A percentile compares a stretch with the other conserved stretches of the same genome.
Evolutionary conservation across 148 eudicot species (phyloP).

Genomic region (Fallopia convolvulus): DNA sequence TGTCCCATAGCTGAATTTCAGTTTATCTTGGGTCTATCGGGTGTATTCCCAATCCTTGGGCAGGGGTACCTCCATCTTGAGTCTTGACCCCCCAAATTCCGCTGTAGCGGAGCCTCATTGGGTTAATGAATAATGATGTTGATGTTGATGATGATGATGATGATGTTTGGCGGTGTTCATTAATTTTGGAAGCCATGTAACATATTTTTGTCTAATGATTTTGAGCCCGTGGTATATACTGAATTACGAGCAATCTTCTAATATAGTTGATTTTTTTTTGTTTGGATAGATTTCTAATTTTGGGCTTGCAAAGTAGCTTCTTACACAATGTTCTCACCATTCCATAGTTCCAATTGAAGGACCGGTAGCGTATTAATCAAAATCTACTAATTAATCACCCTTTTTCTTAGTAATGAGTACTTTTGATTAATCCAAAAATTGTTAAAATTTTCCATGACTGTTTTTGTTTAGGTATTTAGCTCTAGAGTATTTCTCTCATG

Average conservation of each 20-base stretch:
- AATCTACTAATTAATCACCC: neutral
- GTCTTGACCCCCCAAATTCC: too few relatives aligned
- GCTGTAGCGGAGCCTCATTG: too few relatives aligned
- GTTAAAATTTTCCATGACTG: too few relatives aligned
- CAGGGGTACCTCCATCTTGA: too few relatives aligned
- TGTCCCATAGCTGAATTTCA: too few relatives aligned
- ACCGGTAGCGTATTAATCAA: conserved; percentile 71
- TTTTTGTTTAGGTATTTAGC: conserved; percentile 65
- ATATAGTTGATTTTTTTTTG: neutral
- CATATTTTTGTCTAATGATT: conserved; percentile 56
- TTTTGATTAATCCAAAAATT: neutral
- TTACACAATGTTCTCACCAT: conserved; percentile 91
- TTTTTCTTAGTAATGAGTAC: neutral
- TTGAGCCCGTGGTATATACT: conserved; percentile 62
- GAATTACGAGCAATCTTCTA: neutral
- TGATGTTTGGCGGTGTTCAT: too few relatives aligned
- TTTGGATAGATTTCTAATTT: conserved; percentile 74
- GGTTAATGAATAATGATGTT: too few relatives aligned
- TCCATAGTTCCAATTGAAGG: conserved; percentile 96
- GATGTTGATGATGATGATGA: too few relatives aligned
- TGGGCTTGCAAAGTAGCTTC: conserved; percentile 98
- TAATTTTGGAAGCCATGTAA: conserved; percentile 88
- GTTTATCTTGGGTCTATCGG: too few relatives aligned
- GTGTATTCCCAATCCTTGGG: too few relatives aligned
- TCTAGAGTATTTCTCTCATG: conserved; percentile 94